Percentiles rank a stretch among this genome's conserved stretches.
These are phyloP conservation scores for Oemleria cerasiformis DNA, from an alignment of 306 rosid genomes.

Conservation along the genomic window DNA sequence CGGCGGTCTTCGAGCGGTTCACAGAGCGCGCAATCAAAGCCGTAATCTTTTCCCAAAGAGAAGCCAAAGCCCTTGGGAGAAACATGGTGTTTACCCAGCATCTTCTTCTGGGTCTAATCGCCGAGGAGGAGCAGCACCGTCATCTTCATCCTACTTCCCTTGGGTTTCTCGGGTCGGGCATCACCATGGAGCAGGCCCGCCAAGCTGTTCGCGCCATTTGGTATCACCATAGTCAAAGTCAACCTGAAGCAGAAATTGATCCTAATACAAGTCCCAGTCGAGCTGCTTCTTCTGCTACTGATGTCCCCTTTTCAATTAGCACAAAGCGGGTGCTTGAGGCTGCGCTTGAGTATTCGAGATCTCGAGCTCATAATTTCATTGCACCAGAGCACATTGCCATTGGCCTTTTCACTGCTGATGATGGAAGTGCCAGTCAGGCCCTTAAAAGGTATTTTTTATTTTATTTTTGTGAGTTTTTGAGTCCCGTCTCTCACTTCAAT, in stretches of 20 bases:
- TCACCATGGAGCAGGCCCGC: conserved; percentile 61
- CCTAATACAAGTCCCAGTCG: background rate
- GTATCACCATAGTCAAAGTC: conserved; percentile 23
- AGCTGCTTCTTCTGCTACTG: conserved; percentile 18
- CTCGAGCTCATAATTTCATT: conserved; percentile 61
- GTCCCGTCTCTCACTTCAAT: background rate
- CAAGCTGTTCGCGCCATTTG: conserved; percentile 50
- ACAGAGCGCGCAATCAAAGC: conserved; percentile 81
- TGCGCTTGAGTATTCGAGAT: conserved; percentile 68
- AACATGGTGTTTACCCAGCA: conserved; percentile 65
- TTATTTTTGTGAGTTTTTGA: too few relatives aligned
- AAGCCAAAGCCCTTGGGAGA: conserved; percentile 60
- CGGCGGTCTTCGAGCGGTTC: conserved; percentile 67
- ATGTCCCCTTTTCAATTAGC: conserved; percentile 61
- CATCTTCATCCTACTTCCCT: conserved; percentile 29
- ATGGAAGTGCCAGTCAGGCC: conserved; percentile 60
- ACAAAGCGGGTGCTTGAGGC: conserved; percentile 72
- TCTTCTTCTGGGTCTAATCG: conserved; percentile 74
- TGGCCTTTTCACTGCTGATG: conserved; percentile 63
- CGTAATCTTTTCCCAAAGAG: conserved; percentile 61
- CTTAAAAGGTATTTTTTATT: conserved; percentile 52
- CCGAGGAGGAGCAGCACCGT: conserved; percentile 48
- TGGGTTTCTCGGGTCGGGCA: conserved; percentile 64
- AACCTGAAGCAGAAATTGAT: background rate
- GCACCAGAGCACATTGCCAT: conserved; percentile 75